Conservation (phyloP, 192 early-diverging fungal species). For the Helicostylum pulchrum region DNA sequence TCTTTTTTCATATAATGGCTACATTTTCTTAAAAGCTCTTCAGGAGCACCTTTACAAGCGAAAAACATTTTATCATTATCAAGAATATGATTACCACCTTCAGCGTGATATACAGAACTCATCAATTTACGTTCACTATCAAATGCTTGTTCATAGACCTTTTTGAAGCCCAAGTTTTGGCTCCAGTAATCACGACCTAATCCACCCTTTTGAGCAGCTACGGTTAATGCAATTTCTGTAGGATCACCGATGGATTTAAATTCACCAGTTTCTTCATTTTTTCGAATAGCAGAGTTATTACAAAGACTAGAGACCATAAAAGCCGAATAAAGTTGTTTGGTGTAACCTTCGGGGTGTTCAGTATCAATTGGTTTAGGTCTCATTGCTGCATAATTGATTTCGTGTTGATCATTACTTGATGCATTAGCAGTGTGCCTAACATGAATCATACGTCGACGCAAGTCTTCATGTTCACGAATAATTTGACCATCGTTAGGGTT, state of each 20-base stretch:
- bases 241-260: slow-evolving; percentile 87
- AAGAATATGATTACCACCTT: slow-evolving; percentile 6
- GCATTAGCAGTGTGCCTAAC: slow-evolving; percentile 29
- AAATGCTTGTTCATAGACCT: slow-evolving; percentile 82
- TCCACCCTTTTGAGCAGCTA: slow-evolving; percentile 81
- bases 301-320: slow-evolving; percentile 80
- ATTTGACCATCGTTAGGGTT: slow-evolving; percentile 45
- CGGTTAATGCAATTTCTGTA: slow-evolving; percentile 91
- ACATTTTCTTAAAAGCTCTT: slow-evolving; percentile 76
- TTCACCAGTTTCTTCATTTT: slow-evolving; percentile 20
- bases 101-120: slow-evolving; percentile 70
- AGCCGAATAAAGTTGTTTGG: slow-evolving; percentile 26
- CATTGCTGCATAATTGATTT: slow-evolving; percentile 17
- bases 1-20: slow-evolving; percentile 1
- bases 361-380: slow-evolving; percentile 24
- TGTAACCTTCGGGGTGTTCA: neutral
- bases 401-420: neutral
- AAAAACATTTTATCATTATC: slow-evolving; percentile 34
- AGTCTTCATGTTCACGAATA: slow-evolving; percentile 14
- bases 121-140: slow-evolving; percentile 95
- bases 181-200: slow-evolving; percentile 65
- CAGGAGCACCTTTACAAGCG: slow-evolving; percentile 90
- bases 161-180: slow-evolving; percentile 33
- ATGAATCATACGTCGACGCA: slow-evolving; percentile 32
- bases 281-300: slow-evolving; percentile 76